Evolutionary conservation across 805 yeast species (phyloP), one percentile per base, ranked within the genome.

Genomic region (Tetrapisispora taiwanensis): DNA sequence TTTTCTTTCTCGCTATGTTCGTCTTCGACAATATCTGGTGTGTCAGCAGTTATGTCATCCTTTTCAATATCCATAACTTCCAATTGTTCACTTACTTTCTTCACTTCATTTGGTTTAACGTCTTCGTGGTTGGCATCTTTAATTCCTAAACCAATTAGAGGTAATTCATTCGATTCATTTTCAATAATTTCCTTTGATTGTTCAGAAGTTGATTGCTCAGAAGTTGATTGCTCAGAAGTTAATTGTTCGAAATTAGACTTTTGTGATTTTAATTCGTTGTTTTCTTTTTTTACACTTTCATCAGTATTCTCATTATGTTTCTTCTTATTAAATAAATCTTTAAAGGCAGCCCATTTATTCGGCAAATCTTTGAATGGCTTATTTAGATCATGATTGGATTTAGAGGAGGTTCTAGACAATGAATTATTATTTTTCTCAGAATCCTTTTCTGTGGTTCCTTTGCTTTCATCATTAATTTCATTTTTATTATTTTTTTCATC

Each of bases 281-380:
- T 22, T 6, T 33, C 36, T 2, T 17, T 22, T 3, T 12, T 17
- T 2, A 8, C 7, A 5, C 17, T 18, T 30, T 35, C 36, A 7
- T 22, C 18, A 5, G 24, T 37, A 34, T 15, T 10, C 4, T 27
- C 39, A 13, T 30, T 28, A 18, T 31, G 19, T 18, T 42, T 42
- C 18, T 42, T 42, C 12, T 36, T 42, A 19, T 42, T 42, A 26
- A 42, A 42, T 17, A 42, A n/a, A 17, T 42, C 45, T 31, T 42
- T 42, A n/a, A 42, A 42, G 15, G 45, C 45, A 20, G 39, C 35
- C 45, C 45, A 42, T 15, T 22, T 26, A 8, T 36, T 36, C 7
- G 41, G 28, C 3, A 42, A n/a, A 42, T 42, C 45, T 14, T 42
- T 42, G 20, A 37, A 37, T 3, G 36, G 34, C 10, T 12, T 26